Base-by-base conservation (phyloP, 140 eudicot genomes). In the Bidens hawaiensis region DNA sequence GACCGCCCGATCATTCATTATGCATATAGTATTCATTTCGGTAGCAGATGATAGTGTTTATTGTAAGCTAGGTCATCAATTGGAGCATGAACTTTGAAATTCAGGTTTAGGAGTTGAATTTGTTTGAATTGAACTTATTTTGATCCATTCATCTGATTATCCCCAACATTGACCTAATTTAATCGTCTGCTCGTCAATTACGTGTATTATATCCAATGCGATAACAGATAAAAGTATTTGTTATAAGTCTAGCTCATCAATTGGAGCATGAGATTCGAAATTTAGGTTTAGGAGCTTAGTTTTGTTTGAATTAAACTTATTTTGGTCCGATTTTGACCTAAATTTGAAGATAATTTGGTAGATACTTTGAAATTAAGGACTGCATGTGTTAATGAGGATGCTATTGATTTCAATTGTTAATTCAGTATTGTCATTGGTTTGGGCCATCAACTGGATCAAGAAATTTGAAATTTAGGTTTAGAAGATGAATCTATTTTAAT, bases 1-100 rank as follows among this genome's bases (percentile, higher is more conserved):
- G 6, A 19, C 18, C 40, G 34, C 24, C 62, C 59, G 69, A 61
- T 71, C 64, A 25, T 36, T 59, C 7, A 17, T 19, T 55, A 30
- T 64, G 4, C 45, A 30, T 28, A 24, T 22, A 21, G 34, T 21
- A 30, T 47, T 27, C 12, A 10, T 71, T 2, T 16, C 15, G 50
- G 22, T 2, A 42, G 15, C 40, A 16, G 34, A 62, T 27, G 18
- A 24, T 25, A 42, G 40, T 31, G 1, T 17, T 10, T 19, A 2
- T 34, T 18, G n/a, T 4, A 4, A 16, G 24, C 49, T 68, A 16
- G 30, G 63, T 16, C 4, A 16, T 60, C n/a, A 4, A n/a, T 51
- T 34, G 40, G 18, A 34, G 33, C 31, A 12, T 16, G 49, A 57
- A 50, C 34, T 48, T 24, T 14, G 11, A 23, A 54, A 31, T 55